Percentiles rank a stretch among this genome's conserved stretches.
These are phyloP conservation scores for Drechslerella dactyloides DNA, from an alignment of 2,329 filamentous ascomycete species.

Conservation along the genomic window DNA sequence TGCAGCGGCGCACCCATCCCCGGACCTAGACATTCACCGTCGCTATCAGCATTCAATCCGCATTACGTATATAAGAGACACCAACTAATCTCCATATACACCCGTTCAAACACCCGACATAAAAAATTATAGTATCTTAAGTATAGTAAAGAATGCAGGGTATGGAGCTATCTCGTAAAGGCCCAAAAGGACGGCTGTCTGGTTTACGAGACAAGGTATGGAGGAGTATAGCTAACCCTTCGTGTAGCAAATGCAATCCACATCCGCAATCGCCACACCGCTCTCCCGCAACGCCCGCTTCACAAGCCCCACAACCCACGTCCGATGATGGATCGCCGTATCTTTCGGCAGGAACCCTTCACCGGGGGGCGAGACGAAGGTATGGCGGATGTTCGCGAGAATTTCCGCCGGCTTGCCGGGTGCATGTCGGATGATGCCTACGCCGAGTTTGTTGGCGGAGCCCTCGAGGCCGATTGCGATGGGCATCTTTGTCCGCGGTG, in stretches of 20 bases:
- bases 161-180: too few species aligned
- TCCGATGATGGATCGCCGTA: conserved; percentile 87
- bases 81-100: too few species aligned
- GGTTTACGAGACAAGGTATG: too few species aligned
- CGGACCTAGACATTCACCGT: conserved; percentile 62
- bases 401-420: conserved; percentile 66
- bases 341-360: conserved; percentile 96
- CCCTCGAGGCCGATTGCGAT: conserved; percentile 82
- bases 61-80: not conserved
- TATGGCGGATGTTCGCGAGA: conserved; percentile 93
- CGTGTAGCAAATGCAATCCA: conserved; percentile 95
- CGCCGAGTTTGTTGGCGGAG: conserved; percentile 95
- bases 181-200: too few species aligned
- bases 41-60: conserved; percentile 9
- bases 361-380: conserved; percentile 87
- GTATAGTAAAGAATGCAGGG: too few species aligned
- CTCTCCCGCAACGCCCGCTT: conserved; percentile 78
- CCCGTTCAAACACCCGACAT: too few species aligned
- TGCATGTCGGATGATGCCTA: conserved; percentile 86
- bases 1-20: conserved; percentile 96
- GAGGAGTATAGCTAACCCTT: conserved; percentile 62
- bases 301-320: conserved; percentile 81
- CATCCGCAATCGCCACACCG: conserved; percentile 66
- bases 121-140: too few species aligned
- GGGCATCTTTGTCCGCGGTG: conserved; percentile 58